Conservation (phyloP, 306 rosid species). For the Neltuma alba region DNA sequence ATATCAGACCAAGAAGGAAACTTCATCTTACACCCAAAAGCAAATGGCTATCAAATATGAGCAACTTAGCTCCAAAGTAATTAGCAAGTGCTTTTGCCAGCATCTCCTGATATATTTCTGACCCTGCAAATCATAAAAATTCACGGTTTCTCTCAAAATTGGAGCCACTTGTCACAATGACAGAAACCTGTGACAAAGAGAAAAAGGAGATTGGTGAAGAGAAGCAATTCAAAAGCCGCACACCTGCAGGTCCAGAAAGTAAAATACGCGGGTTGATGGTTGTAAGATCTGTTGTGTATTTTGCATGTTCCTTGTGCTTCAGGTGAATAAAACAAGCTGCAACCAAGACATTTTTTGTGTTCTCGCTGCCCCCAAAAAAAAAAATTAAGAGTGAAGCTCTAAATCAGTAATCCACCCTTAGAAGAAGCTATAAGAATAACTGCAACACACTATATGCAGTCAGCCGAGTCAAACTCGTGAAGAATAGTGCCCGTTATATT, state of each 20-base stretch:
- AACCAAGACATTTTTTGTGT: slow-evolving; percentile 86
- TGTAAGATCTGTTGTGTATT: slow-evolving; percentile 83
- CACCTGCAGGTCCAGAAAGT: slow-evolving; percentile 99
- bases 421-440: slow-evolving; percentile 29
- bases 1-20: slow-evolving; percentile 41
- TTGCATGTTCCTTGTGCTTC: slow-evolving; percentile 85
- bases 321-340: slow-evolving; percentile 94
- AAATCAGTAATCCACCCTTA: slow-evolving; percentile 18
- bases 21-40: slow-evolving; percentile 94
- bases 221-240: slow-evolving; percentile 37
- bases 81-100: slow-evolving; percentile 94
- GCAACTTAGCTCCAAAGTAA: slow-evolving; percentile 89
- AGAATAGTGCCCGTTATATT: not conserved
- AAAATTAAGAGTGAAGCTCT: slow-evolving; percentile 30
- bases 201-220: not conserved
- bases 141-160: slow-evolving; percentile 9
- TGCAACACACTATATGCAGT: slow-evolving; percentile 27
- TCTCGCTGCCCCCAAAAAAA: slow-evolving; percentile 78
- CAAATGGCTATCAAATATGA: slow-evolving; percentile 93
- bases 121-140: slow-evolving; percentile 57
- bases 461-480: not conserved
- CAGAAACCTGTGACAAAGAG: slow-evolving; percentile 10
- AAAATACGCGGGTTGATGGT: slow-evolving; percentile 95
- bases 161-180: slow-evolving; percentile 6
- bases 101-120: slow-evolving; percentile 99